These are phyloP conservation scores for Citrus unshiu DNA, from an alignment of 345 rosid genomes.

Conservation along the genomic window DNA sequence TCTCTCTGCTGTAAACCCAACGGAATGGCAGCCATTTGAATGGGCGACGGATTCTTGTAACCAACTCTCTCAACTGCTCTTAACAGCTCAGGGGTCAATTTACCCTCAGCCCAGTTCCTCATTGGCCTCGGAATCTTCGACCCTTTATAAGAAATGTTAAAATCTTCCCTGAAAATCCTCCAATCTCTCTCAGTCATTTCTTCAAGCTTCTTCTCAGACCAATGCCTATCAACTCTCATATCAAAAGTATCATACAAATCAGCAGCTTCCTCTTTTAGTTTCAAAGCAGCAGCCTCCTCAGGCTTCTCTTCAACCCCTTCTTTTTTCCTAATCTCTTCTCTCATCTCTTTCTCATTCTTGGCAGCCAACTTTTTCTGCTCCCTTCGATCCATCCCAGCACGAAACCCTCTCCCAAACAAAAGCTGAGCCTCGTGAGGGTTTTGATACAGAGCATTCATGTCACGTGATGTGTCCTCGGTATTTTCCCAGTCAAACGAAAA, in stretches of 20 bases:
- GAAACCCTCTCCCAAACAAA: constrained; percentile 85
- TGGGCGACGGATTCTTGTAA: constrained; percentile 81
- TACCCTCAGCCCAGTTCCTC: constrained; percentile 96
- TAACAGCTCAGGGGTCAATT: constrained; percentile 56
- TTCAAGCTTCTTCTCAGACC: constrained; percentile 86
- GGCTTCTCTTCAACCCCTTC: constrained; percentile 86
- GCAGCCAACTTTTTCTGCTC: constrained; percentile 97
- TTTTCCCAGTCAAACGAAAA: constrained; percentile 97
- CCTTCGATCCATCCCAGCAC: constrained; percentile 92
- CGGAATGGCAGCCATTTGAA: constrained; percentile 93
- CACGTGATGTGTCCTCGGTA: constrained; percentile 88
- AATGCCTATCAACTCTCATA: constrained; percentile 91
- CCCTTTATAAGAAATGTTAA: constrained; percentile 86
- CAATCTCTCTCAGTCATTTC: constrained; percentile 97
- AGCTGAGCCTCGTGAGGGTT: constrained; percentile 97
- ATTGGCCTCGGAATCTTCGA: constrained; percentile 89
- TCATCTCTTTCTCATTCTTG: constrained; percentile 83
- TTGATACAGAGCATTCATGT: constrained; percentile 77
- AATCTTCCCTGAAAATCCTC: constrained; percentile 94
- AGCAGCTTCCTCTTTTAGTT: constrained; percentile 70
- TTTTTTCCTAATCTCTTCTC: constrained; percentile 77
- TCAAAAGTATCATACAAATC: constrained; percentile 88
- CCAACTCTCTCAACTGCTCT: constrained; percentile 90
- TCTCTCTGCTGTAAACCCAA: constrained; percentile 91
- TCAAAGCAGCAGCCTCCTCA: constrained; percentile 82